Evolutionary conservation across 345 rosid genomes (phyloP), one percentile per base, ranked within the genome.

Genomic region (Acer negundo): DNA sequence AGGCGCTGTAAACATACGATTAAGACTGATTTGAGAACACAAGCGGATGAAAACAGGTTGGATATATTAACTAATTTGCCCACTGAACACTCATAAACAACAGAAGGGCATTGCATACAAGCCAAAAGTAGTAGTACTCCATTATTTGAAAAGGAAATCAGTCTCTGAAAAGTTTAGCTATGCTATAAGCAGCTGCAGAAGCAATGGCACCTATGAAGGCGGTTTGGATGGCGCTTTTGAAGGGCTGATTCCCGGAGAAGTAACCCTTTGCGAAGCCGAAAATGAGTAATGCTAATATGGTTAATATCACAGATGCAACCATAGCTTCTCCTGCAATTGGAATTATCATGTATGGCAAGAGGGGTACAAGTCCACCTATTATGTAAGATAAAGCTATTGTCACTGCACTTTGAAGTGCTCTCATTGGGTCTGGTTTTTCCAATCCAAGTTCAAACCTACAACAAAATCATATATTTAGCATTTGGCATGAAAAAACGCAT

Each of bases 391-490:
- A 11, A 0, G 86, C 86, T n/a, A 84, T 84, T 51, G 86, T 80
- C 23, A 84, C 7, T 11, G 86, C 86, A 56, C 86, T 84, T 49
- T 78, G 75, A 19, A 84, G 8, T 20, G 86, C 84, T 51, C 86
- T 80, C 79, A 67, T 84, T 62, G 86, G 86, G 20, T 84, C 80
- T 74, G 86, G 86, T 44, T 84, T 80, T 75, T 80, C 84, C 66
- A 80, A 28, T 78, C 86, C 86, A 2, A 84, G 86, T 44, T 84
- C 86, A 80, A 84, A 84, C 82, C 86, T 83, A 31, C 72, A 42
- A 17, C 10, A 26, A 51, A 5, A 40, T 51, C 20, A 1, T 15
- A 35, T 35, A 35, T 35, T 35, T 35, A n/a, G 19, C 24, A 28
- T 44, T 64, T 64, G 35, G 44, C 46, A 35, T 42, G 22, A 67